Percentiles rank a stretch among this genome's conserved stretches.
Conservation (phyloP, 305 asterid species). For the Fraxinus paxiana region DNA sequence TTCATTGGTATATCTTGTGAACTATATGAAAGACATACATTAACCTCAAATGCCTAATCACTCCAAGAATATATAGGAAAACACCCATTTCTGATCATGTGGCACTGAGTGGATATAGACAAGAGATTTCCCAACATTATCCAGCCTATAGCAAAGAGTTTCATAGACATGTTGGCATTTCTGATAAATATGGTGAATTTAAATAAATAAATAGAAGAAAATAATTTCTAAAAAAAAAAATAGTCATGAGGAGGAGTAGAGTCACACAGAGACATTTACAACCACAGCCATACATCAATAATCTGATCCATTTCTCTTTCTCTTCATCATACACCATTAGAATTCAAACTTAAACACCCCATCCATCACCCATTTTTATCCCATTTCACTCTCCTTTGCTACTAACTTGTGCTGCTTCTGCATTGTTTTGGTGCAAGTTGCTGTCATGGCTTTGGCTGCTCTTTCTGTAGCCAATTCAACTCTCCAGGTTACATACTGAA, state of each 20-base stretch:
- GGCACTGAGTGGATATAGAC: slow-evolving; percentile 1
- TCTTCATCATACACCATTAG: slow-evolving; percentile 26
- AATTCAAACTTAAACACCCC: slow-evolving; percentile 24
- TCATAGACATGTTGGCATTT: slow-evolving; percentile 25
- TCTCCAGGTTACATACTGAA: slow-evolving; percentile 50
- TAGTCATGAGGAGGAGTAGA: not conserved
- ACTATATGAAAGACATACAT: not conserved
- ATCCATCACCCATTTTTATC: slow-evolving; percentile 6
- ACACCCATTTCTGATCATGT: not conserved
- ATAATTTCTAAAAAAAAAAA: not conserved
- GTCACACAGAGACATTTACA: slow-evolving; percentile 8
- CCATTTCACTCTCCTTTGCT: slow-evolving; percentile 17
- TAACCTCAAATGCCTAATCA: slow-evolving; percentile 6
- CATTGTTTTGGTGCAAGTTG: slow-evolving; percentile 17
- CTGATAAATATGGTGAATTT: not conserved
- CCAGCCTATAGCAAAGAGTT: slow-evolving; percentile 21
- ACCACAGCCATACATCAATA: slow-evolving; percentile 67
- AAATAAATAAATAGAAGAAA: not conserved
- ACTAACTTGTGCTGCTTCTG: slow-evolving; percentile 19
- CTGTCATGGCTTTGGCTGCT: slow-evolving; percentile 81
- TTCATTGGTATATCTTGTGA: slow-evolving; percentile 1
- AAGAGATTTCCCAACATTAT: slow-evolving; percentile 8
- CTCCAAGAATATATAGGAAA: not conserved
- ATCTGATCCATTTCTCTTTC: slow-evolving; percentile 59
- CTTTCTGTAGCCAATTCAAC: slow-evolving; percentile 64